Evolutionary conservation across 345 rosid genomes (phyloP), one percentile per base, ranked within the genome.

Genomic region (Nasturtium officinale): DNA sequence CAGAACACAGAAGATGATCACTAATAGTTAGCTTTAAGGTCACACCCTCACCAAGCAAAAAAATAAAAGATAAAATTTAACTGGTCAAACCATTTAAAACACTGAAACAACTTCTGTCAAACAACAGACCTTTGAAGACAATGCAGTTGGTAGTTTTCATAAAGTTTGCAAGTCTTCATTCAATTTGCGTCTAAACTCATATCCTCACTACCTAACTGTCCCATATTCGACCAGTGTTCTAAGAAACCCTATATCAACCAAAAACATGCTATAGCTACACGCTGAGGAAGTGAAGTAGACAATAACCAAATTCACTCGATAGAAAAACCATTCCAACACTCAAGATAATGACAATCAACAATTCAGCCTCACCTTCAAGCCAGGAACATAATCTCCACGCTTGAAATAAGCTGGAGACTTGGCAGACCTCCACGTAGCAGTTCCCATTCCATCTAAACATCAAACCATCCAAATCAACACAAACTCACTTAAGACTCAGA

Each of bases 311-410:
- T 40, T 1, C 20, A 42, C n/a, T 7, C 15, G 5, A 40, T 55
- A 12, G 4, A 3, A 4, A 58, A 55, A 70, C 12, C 26, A 70
- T 2, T 30, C 26, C 40, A 35, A 51, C 15, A 18, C 26, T 58
- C 61, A 60, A 60, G 68, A 59, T 18, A 45, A 74, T 10, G 62
- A 23, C n/a, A 42, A 1, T 30, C 61, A 16, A 55, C 25, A 28
- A 18, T 2, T 23, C 13, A 77, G 50, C 7, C 72, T 64, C 55
- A 95, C 99, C 96, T 87, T 91, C 87, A 95, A 82, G n/a, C 99
- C 99, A 16, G 99, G 98, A 75, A 87, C 97, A 85, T 95, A 95
- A 48, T 95, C 99, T 23, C 99, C 98, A 81, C 99, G 99, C 78
- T 87, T 91, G 83, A 90, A 91, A 78, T 87, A 95, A 0, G 97